Conservation (phyloP, 805 yeast species). For the Pichia deserticola region DNA sequence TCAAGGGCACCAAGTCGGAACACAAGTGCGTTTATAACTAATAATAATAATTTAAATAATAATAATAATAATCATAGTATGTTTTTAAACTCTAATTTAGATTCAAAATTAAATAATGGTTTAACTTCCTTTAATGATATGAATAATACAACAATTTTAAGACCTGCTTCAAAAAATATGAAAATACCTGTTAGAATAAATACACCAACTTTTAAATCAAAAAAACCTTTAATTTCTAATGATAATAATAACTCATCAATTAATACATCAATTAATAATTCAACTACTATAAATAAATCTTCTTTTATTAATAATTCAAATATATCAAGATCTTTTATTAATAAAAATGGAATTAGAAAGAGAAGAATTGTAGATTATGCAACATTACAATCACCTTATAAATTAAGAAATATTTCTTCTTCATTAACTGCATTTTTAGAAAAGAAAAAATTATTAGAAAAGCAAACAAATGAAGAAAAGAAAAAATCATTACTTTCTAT, state of each 20-base stretch:
- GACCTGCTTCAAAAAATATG: constrained; percentile 17
- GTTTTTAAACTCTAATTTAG: constrained; percentile 2
- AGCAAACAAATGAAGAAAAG: constrained; percentile 6
- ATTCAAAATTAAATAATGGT: neutral
- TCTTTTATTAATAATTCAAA: neutral
- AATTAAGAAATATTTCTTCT: constrained; percentile 22
- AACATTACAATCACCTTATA: constrained; percentile 22
- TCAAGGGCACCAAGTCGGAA: constrained; percentile 11
- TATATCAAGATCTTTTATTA: constrained; percentile 3
- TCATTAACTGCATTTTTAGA: constrained; percentile 22
- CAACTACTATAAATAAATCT: neutral
- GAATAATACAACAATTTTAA: constrained; percentile 15
- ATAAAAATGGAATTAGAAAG: constrained; percentile 10
- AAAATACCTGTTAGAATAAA: constrained; percentile 19
- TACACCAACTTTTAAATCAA: constrained; percentile 23
- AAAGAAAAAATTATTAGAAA: constrained; percentile 7
- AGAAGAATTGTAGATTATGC: constrained; percentile 25
- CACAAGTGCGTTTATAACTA: constrained; percentile 2
- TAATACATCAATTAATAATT: neutral
- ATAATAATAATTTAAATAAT: neutral
- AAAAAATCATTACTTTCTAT: neutral
- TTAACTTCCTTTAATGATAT: constrained; percentile 8
- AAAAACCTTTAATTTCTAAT: neutral
- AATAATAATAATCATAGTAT: constrained; percentile 1
- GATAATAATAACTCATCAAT: neutral